These are phyloP conservation scores for Tephrocybe sp. DNA, from an alignment of 768 basidiomycete genomes.

Conservation along the genomic window DNA sequence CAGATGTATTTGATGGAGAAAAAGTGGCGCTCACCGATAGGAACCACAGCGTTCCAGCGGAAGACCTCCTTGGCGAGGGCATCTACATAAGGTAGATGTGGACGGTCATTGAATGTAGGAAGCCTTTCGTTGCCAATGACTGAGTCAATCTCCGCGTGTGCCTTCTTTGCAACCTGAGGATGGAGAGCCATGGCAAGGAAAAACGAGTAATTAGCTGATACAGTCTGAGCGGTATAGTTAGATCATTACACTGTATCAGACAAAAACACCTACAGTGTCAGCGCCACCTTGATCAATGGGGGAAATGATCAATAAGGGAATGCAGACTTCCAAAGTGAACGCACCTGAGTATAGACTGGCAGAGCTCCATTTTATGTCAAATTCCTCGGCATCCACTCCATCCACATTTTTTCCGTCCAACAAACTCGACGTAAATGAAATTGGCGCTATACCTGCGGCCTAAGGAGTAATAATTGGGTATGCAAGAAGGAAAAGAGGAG, in stretches of 20 bases:
- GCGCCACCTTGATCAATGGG: conserved; percentile 41
- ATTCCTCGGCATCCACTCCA: conserved; percentile 56
- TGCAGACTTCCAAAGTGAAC: conserved; percentile 21
- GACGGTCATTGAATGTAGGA: conserved; percentile 56
- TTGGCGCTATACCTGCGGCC: conserved; percentile 53
- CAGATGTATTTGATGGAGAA: conserved; percentile 25
- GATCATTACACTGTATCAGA: background rate
- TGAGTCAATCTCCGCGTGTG: conserved; percentile 60
- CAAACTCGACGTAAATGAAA: conserved; percentile 58
- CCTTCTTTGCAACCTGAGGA: conserved; percentile 54
- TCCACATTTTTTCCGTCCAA: conserved; percentile 50
- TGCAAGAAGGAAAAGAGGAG: conserved; percentile 2
- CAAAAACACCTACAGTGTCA: conserved; percentile 43
- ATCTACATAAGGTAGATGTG: conserved; percentile 55
- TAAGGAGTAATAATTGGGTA: conserved; percentile 23
- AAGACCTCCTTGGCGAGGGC: conserved; percentile 59
- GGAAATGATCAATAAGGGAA: conserved; percentile 29
- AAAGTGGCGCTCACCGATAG: conserved; percentile 44
- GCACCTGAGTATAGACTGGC: conserved; percentile 50
- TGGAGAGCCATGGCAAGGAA: conserved; percentile 60
- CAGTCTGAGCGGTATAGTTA: conserved; percentile 41
- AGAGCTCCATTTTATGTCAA: conserved; percentile 64
- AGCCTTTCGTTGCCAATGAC: conserved; percentile 58
- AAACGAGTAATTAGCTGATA: conserved; percentile 56
- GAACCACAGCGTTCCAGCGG: conserved; percentile 47